phyloP scores from a whole-genome alignment of 768 basidiomycete genomes.

The Ramaria rubella region DNA sequence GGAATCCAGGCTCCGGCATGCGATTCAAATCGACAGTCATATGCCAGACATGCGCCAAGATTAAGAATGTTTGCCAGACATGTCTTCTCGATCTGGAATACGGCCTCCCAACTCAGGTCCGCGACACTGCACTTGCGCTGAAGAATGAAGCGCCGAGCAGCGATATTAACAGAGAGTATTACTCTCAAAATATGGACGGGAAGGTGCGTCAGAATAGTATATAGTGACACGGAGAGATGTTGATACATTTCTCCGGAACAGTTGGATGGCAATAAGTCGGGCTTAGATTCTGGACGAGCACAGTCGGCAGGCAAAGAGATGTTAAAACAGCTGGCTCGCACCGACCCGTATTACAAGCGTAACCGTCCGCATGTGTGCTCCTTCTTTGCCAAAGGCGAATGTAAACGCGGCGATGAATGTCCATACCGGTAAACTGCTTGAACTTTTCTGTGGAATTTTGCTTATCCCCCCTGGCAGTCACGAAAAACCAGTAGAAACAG shows the following conservation, averaged over 20 bases:
- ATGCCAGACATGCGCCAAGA: conserved; percentile 95
- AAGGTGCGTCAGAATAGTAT: conserved; percentile 47
- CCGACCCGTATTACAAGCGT: conserved; percentile 96
- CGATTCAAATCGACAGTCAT: conserved; percentile 96
- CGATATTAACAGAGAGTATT: conserved; percentile 95
- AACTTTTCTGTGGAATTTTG: neutral
- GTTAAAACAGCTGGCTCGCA: conserved; percentile 89
- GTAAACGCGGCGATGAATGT: conserved; percentile 85
- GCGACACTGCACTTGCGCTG: conserved; percentile 87
- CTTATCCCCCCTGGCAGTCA: conserved; percentile 47
- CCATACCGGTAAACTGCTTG: conserved; percentile 60
- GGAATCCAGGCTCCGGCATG: conserved; percentile 93
- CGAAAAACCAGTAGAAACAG: conserved; percentile 80
- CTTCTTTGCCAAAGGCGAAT: conserved; percentile 94
- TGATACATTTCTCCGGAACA: conserved; percentile 23
- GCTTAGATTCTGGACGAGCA: conserved; percentile 51
- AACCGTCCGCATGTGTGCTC: conserved; percentile 92
- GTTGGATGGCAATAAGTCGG: conserved; percentile 67
- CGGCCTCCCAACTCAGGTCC: conserved; percentile 91
- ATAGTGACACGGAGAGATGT: neutral
- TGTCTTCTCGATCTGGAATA: conserved; percentile 96
- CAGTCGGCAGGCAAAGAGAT: conserved; percentile 89
- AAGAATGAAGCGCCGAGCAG: conserved; percentile 89
- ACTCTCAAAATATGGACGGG: conserved; percentile 85
- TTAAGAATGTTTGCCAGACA: conserved; percentile 95